phyloP scores from a whole-genome alignment of 2,329 filamentous ascomycete species.

The Microdochium bolleyi region DNA sequence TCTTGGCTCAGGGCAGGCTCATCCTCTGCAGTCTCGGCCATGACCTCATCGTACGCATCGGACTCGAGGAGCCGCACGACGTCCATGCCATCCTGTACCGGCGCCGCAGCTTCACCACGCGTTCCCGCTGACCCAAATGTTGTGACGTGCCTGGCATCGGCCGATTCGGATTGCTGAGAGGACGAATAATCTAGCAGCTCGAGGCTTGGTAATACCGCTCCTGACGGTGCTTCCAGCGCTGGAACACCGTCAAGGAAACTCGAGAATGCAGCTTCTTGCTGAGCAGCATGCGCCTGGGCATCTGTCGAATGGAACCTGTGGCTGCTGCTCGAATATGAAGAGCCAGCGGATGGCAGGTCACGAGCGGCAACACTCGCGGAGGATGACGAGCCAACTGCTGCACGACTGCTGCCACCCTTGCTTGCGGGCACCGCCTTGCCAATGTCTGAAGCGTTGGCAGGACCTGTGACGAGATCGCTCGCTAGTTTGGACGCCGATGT shows the following conservation, averaged over 20 bases:
- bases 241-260: conserved; percentile 22
- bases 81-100: conserved; percentile 14
- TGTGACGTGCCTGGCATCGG: too few species aligned
- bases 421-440: background rate
- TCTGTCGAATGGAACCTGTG: conserved; percentile 3
- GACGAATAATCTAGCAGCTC: background rate
- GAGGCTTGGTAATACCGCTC: background rate
- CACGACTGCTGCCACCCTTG: background rate
- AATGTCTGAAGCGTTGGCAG: background rate
- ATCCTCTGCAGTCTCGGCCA: conserved; percentile 6
- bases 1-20: conserved; percentile 7
- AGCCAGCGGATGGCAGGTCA: background rate
- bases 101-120: background rate
- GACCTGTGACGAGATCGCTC: background rate
- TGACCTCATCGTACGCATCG: conserved; percentile 9
- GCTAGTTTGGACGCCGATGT: background rate
- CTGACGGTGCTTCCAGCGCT: background rate
- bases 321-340: background rate
- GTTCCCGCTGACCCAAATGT: background rate
- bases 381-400: background rate
- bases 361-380: background rate
- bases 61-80: conserved; percentile 17
- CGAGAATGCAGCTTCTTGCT: conserved; percentile 25
- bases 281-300: conserved; percentile 15
- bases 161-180: too few species aligned